Conservation (phyloP, 768 basidiomycete species). For the Scleroderma citrinum region DNA sequence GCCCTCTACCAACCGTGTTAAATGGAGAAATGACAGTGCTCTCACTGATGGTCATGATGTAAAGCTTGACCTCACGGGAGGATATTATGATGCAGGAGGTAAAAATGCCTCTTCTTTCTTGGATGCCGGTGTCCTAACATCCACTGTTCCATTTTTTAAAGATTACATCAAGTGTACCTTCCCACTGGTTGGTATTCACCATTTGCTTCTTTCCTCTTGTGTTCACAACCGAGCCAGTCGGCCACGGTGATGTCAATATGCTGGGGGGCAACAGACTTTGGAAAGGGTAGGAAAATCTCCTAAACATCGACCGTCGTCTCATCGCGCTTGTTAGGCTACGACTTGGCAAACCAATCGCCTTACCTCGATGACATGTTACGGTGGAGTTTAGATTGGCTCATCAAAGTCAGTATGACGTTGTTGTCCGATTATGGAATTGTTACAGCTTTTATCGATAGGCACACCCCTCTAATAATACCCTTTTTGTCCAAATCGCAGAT, state of each 20-base stretch:
- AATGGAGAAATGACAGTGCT: slow-evolving; percentile 84
- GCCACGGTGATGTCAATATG: slow-evolving; percentile 81
- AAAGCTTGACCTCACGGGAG: slow-evolving; percentile 73
- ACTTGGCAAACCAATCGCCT: slow-evolving; percentile 76
- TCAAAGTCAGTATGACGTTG: slow-evolving; percentile 51
- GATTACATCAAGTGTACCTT: slow-evolving; percentile 89
- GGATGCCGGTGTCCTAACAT: not conserved
- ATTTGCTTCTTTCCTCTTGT: not conserved
- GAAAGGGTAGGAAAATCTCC: slow-evolving; percentile 46
- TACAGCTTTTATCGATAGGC: slow-evolving; percentile 44
- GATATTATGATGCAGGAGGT: slow-evolving; percentile 94
- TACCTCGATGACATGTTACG: slow-evolving; percentile 90
- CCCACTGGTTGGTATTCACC: slow-evolving; percentile 53
- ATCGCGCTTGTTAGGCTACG: slow-evolving; percentile 51
- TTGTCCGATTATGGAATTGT: not conserved
- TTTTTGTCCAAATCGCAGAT: slow-evolving; percentile 74
- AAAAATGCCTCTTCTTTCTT: slow-evolving; percentile 11
- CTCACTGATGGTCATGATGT: slow-evolving; percentile 71
- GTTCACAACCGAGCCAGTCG: slow-evolving; percentile 40
- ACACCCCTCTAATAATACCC: slow-evolving; percentile 64
- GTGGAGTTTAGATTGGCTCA: slow-evolving; percentile 90
- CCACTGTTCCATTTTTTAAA: slow-evolving; percentile 17
- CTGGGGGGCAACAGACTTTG: slow-evolving; percentile 86
- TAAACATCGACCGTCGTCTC: slow-evolving; percentile 1
- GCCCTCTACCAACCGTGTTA: slow-evolving; percentile 60